Percentiles rank a stretch among this genome's conserved stretches.
Evolutionary conservation across 768 basidiomycete genomes (phyloP).

Genomic region (Macrolepiota fuliginosa): DNA sequence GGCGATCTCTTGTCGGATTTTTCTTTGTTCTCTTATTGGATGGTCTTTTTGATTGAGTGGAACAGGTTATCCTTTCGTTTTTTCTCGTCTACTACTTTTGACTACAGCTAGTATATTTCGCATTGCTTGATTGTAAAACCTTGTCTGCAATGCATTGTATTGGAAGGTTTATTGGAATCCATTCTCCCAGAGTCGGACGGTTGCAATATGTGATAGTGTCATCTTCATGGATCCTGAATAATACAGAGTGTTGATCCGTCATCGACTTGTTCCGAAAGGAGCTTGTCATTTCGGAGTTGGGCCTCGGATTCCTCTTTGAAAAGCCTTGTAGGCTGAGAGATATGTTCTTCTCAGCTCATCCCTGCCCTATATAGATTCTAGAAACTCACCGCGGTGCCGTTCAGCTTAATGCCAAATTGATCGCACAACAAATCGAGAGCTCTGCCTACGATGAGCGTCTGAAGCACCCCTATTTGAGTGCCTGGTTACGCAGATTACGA

Average conservation of each 20-base stretch:
- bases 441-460: conserved; percentile 58
- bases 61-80: background rate
- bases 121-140: conserved; percentile 38
- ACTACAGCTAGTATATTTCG: conserved; percentile 32
- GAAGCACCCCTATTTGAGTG: conserved; percentile 3
- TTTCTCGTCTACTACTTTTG: background rate
- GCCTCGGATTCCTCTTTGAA: conserved; percentile 23
- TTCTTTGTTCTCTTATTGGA: conserved; percentile 22
- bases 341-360: background rate
- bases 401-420: conserved; percentile 27
- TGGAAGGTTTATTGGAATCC: conserved; percentile 24
- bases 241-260: conserved; percentile 44
- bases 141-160: conserved; percentile 36
- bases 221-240: background rate
- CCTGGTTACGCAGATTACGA: background rate
- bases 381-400: conserved; percentile 16
- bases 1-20: conserved; percentile 18
- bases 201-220: background rate
- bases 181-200: background rate
- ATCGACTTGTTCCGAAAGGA: conserved; percentile 48
- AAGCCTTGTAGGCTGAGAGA: conserved; percentile 41
- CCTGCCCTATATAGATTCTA: background rate
- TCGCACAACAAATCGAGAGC: conserved; percentile 55
- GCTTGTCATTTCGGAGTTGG: conserved; percentile 45
- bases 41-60: conserved; percentile 26